Evolutionary conservation across 139 green algal species (phyloP).

Genomic region (Monoraphidium neglectum): DNA sequence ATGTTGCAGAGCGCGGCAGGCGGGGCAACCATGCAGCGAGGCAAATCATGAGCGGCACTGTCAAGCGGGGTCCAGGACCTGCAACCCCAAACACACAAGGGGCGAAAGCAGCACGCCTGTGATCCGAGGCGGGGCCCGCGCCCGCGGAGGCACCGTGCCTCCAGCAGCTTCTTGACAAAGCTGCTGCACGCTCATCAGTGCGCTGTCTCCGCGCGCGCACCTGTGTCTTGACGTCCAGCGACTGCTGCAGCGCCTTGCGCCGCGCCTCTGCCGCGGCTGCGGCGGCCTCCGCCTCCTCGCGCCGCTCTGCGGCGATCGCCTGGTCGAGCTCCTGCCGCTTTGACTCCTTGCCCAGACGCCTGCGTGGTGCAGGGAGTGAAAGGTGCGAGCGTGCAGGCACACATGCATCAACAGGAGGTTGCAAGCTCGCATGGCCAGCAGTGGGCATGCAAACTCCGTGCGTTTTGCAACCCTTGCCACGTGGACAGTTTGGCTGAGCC

Average conservation of each 20-base stretch:
- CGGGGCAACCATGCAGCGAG: too few relatives aligned
- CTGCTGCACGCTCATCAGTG: too few relatives aligned
- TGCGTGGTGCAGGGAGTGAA: too few relatives aligned
- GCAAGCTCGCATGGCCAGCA: neutral
- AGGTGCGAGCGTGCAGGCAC: neutral
- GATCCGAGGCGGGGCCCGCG: too few relatives aligned
- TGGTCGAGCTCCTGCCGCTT: slow-evolving; percentile 12
- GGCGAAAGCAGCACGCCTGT: too few relatives aligned
- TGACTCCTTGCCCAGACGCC: slow-evolving; percentile 18
- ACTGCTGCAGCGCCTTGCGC: slow-evolving; percentile 29
- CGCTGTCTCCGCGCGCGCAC: too few relatives aligned
- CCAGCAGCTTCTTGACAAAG: too few relatives aligned
- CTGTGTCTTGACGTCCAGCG: slow-evolving; percentile 57
- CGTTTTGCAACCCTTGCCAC: neutral
- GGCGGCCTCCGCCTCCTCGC: slow-evolving; percentile 5
- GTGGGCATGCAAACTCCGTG: neutral
- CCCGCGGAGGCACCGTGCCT: too few relatives aligned
- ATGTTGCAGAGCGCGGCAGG: too few relatives aligned
- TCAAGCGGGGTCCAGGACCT: too few relatives aligned
- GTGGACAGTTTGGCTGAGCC: neutral
- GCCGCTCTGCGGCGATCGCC: slow-evolving; percentile 15
- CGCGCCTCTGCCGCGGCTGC: neutral
- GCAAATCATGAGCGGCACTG: too few relatives aligned
- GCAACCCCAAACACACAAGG: too few relatives aligned
- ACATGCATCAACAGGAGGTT: neutral